phyloP scores from a whole-genome alignment of 2,329 filamentous ascomycete genomes.

The Fusarium stilboides region DNA sequence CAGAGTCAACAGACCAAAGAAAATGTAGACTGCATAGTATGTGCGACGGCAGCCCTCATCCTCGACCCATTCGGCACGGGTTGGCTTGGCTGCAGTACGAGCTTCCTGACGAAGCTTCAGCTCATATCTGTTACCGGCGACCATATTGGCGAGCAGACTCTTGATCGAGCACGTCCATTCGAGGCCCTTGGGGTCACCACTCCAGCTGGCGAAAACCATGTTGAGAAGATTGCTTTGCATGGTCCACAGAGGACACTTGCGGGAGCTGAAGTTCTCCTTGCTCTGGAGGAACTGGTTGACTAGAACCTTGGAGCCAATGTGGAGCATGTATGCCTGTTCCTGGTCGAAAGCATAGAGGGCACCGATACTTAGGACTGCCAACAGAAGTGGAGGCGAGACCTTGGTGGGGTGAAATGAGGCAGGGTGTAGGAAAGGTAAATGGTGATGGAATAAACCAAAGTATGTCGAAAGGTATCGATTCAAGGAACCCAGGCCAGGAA shows the following conservation, averaged over 20 bases:
- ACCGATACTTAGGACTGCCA: constrained; percentile 94
- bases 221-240: constrained; percentile 98
- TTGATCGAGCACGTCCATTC: constrained; percentile 99
- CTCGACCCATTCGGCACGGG: constrained; percentile 92
- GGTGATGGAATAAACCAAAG: constrained; percentile 97
- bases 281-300: constrained; percentile 98
- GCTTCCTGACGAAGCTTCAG: constrained; percentile 93
- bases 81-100: constrained; percentile 81
- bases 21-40: constrained; percentile 99
- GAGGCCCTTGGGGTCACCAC: constrained; percentile 94
- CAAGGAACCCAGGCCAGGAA: constrained; percentile 83
- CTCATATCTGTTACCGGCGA: constrained; percentile 96
- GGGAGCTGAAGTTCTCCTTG: constrained; percentile 98
- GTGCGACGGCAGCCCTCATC: constrained; percentile 97
- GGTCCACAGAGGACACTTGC: constrained; percentile 97
- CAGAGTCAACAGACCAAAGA: constrained; percentile 94
- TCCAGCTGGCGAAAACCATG: constrained; percentile 99
- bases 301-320: constrained; percentile 97
- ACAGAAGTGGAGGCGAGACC: constrained; percentile 84
- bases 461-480: constrained; percentile 97
- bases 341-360: constrained; percentile 97
- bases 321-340: constrained; percentile 95
- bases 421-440: constrained; percentile 94
- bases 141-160: constrained; percentile 98
- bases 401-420: constrained; percentile 88